Evolutionary conservation across 2,329 filamentous ascomycete genomes (phyloP).

Genomic region (Fusarium newnesense): DNA sequence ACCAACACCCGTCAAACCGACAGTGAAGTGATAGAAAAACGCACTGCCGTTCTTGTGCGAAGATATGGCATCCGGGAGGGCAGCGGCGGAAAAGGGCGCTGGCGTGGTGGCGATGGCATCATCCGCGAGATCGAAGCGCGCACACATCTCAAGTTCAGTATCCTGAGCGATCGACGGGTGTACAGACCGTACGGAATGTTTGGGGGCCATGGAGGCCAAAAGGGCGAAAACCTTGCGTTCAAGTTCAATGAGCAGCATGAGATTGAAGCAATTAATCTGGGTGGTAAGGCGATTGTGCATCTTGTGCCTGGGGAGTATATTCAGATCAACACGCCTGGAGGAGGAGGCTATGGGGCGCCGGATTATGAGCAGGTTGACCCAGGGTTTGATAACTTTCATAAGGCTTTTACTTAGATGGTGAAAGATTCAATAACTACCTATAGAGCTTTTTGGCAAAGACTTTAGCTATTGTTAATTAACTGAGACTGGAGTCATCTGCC

Average conservation of each 20-base stretch:
- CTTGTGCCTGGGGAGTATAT: conserved; percentile 48
- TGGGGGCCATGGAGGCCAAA: conserved; percentile 43
- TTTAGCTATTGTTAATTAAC: too few relatives aligned
- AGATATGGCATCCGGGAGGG: conserved; percentile 42
- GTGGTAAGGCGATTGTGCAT: neutral
- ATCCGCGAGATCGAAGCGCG: conserved; percentile 50
- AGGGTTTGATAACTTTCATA: conserved; percentile 13
- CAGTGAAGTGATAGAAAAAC: conserved; percentile 72
- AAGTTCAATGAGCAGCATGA: conserved; percentile 41
- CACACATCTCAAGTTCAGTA: conserved; percentile 46
- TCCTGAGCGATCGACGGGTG: conserved; percentile 51
- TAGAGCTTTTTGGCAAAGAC: too few relatives aligned
- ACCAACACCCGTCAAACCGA: conserved; percentile 88
- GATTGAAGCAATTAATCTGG: neutral
- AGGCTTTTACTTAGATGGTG: neutral
- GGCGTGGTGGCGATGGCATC: conserved; percentile 49
- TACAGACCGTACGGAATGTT: conserved; percentile 49
- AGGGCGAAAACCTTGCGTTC: conserved; percentile 45
- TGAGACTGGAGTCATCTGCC: too few relatives aligned
- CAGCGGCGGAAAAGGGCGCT: conserved; percentile 41
- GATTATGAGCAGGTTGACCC: neutral
- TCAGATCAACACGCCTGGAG: conserved; percentile 51
- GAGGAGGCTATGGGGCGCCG: conserved; percentile 43
- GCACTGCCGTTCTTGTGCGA: conserved; percentile 49
- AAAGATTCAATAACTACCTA: too few relatives aligned